Evolutionary conservation across 2,329 filamentous ascomycete species (phyloP).

Genomic region (Neofusicoccum umdonicola): DNA sequence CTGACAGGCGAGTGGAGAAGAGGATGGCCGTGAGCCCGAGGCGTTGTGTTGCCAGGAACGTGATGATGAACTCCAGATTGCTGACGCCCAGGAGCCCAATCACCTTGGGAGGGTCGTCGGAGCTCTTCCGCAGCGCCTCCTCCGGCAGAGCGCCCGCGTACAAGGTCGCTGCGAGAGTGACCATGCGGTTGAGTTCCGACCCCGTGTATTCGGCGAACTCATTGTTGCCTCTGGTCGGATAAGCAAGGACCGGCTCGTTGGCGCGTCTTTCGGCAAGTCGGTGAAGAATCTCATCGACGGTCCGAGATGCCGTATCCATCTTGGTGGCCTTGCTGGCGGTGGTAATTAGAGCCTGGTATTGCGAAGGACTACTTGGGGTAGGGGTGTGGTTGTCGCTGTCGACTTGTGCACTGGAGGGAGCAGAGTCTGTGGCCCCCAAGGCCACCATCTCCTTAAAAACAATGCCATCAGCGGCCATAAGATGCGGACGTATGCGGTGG

Average conservation of each 20-base stretch:
- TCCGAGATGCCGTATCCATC: too few species aligned
- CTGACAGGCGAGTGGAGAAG: not conserved
- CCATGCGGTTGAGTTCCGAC: not conserved
- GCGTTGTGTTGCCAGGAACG: not conserved
- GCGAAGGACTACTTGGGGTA: too few species aligned
- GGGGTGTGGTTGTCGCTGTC: too few species aligned
- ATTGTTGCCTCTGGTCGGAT: not conserved
- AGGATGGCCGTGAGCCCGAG: not conserved
- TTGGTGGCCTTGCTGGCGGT: too few species aligned
- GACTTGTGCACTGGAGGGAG: too few species aligned
- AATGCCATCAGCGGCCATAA: too few species aligned
- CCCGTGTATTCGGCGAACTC: not conserved
- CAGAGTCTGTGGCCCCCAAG: too few species aligned
- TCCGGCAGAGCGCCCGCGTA: not conserved
- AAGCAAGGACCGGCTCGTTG: not conserved
- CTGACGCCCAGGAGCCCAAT: not conserved
- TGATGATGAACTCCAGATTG: not conserved
- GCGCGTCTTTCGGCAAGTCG: not conserved
- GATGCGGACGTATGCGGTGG: too few species aligned
- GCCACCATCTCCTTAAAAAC: too few species aligned
- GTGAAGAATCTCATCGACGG: too few species aligned
- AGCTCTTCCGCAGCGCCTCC: not conserved
- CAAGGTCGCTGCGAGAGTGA: not conserved
- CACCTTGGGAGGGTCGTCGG: not conserved
- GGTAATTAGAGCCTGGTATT: too few species aligned